Percentiles rank a stretch among this genome's conserved stretches.
Conservation (phyloP, 164 flowering plant species). For the Dillenia suffruticosa region DNA sequence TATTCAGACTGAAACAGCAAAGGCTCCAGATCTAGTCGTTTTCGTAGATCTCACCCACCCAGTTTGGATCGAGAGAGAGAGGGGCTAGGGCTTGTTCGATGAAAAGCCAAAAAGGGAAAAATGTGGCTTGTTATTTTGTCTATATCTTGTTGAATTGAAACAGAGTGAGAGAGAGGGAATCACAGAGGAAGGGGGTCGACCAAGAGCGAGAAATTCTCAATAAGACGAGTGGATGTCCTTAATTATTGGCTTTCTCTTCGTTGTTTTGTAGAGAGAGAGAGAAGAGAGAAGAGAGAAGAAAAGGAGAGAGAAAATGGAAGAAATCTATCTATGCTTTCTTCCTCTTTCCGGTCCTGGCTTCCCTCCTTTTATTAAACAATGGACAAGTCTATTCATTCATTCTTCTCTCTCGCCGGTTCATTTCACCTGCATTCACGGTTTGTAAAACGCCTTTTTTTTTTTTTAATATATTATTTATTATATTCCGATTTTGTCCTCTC, state of each 20-base stretch:
- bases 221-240: conserved; percentile 35
- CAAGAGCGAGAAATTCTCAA: conserved; percentile 7
- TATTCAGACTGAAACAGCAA: conserved; percentile 1
- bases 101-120: background rate
- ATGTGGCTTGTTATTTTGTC: background rate
- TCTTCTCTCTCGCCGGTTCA: no score
- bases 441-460: background rate
- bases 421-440: no score
- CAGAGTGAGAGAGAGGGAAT: conserved; percentile 8
- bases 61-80: background rate
- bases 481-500: background rate
- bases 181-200: background rate
- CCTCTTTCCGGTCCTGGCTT: background rate
- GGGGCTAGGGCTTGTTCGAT: background rate
- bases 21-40: conserved; percentile 4
- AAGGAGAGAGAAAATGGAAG: conserved; percentile 24
- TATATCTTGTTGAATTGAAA: conserved; percentile 7
- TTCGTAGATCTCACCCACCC: background rate
- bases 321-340: conserved; percentile 30
- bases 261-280: background rate
- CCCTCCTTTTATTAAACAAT: conserved; percentile 5
- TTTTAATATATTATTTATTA: background rate
- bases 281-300: no score
- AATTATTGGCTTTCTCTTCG: conserved; percentile 22
- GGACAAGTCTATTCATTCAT: no score